These are phyloP conservation scores for Magnolia kwangsiensis DNA, from an alignment of 164 flowering plant genomes.

Conservation along the genomic window DNA sequence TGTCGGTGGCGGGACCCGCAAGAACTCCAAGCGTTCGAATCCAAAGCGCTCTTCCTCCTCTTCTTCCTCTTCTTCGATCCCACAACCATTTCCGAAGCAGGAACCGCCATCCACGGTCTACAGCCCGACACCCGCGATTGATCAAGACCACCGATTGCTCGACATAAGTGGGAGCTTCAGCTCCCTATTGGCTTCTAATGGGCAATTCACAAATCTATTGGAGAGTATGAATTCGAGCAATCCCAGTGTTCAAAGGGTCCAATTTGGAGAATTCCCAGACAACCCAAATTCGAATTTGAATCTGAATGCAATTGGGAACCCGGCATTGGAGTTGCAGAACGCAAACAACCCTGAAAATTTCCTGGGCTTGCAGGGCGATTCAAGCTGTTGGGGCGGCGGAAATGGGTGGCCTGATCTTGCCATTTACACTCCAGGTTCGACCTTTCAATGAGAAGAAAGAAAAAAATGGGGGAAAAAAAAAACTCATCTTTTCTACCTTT, in stretches of 20 bases:
- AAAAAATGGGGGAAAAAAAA: not conserved
- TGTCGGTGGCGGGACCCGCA: constrained; percentile 66
- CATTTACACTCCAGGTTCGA: constrained; percentile 67
- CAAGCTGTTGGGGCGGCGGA: constrained; percentile 37
- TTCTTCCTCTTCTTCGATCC: constrained; percentile 3
- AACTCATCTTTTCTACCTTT: not conserved
- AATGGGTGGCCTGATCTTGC: constrained; percentile 78
- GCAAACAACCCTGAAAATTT: constrained; percentile 18
- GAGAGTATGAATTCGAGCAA: constrained; percentile 28
- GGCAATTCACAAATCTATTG: constrained; percentile 33
- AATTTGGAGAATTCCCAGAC: constrained; percentile 21
- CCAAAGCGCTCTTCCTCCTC: constrained; percentile 20
- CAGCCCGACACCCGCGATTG: constrained; percentile 7
- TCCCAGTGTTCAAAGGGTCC: constrained; percentile 17
- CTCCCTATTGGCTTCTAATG: constrained; percentile 39
- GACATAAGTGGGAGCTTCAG: constrained; percentile 35
- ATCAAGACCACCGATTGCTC: constrained; percentile 35
- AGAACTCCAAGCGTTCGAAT: constrained; percentile 26
- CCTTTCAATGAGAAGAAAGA: constrained; percentile 24
- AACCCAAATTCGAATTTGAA: constrained; percentile 3
- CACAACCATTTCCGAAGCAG: constrained; percentile 14
- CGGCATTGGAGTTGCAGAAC: constrained; percentile 5
- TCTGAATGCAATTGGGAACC: not conserved
- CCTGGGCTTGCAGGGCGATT: constrained; percentile 32
- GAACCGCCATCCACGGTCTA: not conserved